phyloP scores from a whole-genome alignment of 768 basidiomycete genomes.

The Leucocoprinus leucothites region DNA sequence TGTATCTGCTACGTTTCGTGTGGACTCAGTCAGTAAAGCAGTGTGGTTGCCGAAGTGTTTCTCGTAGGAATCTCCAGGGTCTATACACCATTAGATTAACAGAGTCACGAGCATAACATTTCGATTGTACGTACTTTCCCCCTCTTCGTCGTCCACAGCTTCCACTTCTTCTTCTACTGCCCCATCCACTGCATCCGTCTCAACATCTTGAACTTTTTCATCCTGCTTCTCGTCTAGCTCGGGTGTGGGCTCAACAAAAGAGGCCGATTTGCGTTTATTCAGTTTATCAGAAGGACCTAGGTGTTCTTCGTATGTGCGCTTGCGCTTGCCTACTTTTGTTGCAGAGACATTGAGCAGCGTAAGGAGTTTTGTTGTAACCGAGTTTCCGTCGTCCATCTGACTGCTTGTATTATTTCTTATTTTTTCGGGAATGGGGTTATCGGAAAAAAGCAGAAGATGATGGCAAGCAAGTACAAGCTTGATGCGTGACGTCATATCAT shows the following conservation, averaged over 20 bases:
- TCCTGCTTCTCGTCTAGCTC: conserved; percentile 12
- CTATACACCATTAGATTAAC: not conserved
- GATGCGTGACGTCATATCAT: not conserved
- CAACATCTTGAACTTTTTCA: conserved; percentile 17
- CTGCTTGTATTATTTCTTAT: not conserved
- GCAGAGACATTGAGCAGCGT: conserved; percentile 91
- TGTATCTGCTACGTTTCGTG: conserved; percentile 50
- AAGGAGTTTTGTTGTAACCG: conserved; percentile 73
- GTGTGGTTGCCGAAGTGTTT: conserved; percentile 70
- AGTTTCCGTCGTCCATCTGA: conserved; percentile 41
- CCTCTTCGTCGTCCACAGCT: conserved; percentile 20
- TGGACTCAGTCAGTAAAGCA: conserved; percentile 42
- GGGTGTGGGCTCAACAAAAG: conserved; percentile 24
- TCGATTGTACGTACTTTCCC: not conserved
- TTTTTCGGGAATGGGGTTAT: not conserved
- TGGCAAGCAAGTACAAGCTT: not conserved
- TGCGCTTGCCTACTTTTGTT: conserved; percentile 62
- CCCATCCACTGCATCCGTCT: conserved; percentile 17
- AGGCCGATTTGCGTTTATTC: conserved; percentile 58
- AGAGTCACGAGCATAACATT: not conserved
- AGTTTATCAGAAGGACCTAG: conserved; percentile 53
- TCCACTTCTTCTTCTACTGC: conserved; percentile 20
- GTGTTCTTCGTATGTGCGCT: conserved; percentile 37
- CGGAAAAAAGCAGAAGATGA: not conserved
- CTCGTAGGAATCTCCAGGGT: conserved; percentile 53